Conservation (phyloP, 2,329 filamentous ascomycete genomes). For the Alternaria panax region DNA sequence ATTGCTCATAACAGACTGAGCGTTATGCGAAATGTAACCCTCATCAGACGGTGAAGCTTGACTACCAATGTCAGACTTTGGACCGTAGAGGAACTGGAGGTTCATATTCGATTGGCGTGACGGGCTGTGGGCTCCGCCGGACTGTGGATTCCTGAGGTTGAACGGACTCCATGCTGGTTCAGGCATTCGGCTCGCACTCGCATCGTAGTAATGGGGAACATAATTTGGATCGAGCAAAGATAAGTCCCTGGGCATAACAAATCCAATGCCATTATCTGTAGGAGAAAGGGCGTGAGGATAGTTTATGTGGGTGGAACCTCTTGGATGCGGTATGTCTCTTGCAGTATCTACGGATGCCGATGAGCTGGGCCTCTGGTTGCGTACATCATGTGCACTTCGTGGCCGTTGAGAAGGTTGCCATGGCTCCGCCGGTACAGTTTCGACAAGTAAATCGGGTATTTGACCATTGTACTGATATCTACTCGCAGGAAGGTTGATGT, state of each 20-base stretch:
- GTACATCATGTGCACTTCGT: conserved; percentile 18
- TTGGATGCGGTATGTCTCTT: conserved; percentile 18
- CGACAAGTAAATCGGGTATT: conserved; percentile 17
- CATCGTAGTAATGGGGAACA: conserved; percentile 8
- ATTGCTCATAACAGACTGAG: conserved; percentile 43
- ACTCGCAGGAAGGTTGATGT: conserved; percentile 25
- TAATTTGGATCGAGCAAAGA: conserved; percentile 23
- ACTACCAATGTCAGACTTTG: conserved; percentile 35
- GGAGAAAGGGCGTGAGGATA: conserved; percentile 18
- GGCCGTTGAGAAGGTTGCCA: conserved; percentile 25
- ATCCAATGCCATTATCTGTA: conserved; percentile 11
- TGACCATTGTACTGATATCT: conserved; percentile 16
- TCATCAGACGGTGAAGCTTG: conserved; percentile 36
- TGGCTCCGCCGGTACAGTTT: conserved; percentile 20
- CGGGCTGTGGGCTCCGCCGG: conserved; percentile 4
- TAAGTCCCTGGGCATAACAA: conserved; percentile 15
- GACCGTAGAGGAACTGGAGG: conserved; percentile 27
- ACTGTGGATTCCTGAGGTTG: conserved; percentile 24
- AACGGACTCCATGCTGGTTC: conserved; percentile 41
- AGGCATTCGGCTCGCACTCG: conserved; percentile 22
- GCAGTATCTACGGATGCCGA: conserved; percentile 21
- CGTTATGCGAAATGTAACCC: conserved; percentile 41
- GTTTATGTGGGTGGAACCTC: conserved; percentile 2
- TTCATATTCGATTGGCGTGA: conserved; percentile 20
- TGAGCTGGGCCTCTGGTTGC: conserved; percentile 26